phyloP scores from a whole-genome alignment of 306 rosid species.

The Quercus suber region DNA sequence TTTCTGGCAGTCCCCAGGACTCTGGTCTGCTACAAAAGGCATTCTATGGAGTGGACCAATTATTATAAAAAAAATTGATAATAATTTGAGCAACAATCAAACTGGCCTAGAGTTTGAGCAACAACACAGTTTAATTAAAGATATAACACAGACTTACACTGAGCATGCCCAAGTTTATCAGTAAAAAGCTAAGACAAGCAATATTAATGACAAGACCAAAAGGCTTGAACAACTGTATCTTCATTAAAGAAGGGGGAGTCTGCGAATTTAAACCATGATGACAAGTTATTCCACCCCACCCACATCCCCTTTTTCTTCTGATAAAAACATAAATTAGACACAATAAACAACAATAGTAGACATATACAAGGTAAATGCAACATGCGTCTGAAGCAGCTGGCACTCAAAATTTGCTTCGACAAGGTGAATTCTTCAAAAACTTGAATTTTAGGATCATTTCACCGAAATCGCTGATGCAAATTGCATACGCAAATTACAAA shows the following conservation, averaged over 20 bases:
- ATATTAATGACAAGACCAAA: not conserved
- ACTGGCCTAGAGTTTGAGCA: not conserved
- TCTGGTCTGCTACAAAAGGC: not conserved
- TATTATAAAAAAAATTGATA: not conserved
- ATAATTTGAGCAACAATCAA: not conserved
- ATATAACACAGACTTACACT: not conserved
- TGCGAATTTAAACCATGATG: not conserved
- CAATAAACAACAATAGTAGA: not conserved
- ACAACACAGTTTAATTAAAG: not conserved
- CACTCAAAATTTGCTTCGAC: not conserved
- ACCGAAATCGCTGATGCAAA: not conserved
- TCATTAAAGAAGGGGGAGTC: not conserved
- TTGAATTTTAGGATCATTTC: not conserved
- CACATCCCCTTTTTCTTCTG: not conserved
- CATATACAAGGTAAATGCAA: not conserved
- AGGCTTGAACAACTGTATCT: not conserved
- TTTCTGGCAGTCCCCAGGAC: not conserved
- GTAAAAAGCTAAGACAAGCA: not conserved
- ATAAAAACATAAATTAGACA: not conserved
- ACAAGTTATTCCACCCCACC: not conserved
- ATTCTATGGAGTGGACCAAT: not conserved
- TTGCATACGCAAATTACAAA: not conserved
- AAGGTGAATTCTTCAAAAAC: not conserved
- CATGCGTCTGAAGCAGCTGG: not conserved
- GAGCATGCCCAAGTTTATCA: not conserved